Base-by-base conservation (phyloP, 805 yeast species). In the Saccharomycopsis sp. region DNA sequence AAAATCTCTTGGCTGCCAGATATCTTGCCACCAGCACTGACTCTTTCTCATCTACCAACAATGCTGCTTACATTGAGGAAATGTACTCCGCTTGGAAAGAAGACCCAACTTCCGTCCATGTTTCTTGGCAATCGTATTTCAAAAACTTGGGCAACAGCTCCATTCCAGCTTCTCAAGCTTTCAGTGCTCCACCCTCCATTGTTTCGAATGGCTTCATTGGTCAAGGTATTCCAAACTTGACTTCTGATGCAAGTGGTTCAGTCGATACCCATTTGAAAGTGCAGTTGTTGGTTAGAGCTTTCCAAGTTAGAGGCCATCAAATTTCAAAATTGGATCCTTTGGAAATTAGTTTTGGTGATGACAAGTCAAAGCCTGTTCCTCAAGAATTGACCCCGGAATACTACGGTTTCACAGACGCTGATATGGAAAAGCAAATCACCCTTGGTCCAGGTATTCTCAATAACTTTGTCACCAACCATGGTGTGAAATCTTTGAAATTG, bases 371-470 rank as follows among this genome's bases (percentile, higher is more conserved):
- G 39, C 66, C 70, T 13, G 49, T 71, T 34, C 96, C 98, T 49
- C 77, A 71, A 57, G 98, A 92, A 66, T 71, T 92, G 59, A 85
- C 95, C 36, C 68, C 87, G 47, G 96, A 87, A 50, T 83, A 84
- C 66, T 92, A 92, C 60, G 94, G 92, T 25, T 89, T 89, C 70
- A 70, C 88, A 35, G 89, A 84, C 45, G 75, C 78, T 39, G 98
- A 92, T 61, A 64, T 92, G 54, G 76, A 80, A 54, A 80, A 73
- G 58, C 80, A 77, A 57, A 82, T 89, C 65, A 80, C 87, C 43
- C 72, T 92, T 51, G 99, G 99, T 43, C 97, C 98, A 31, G 99
- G 99, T 63, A 89, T 92, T 53, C 67, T 92, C 58, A 96, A 96
- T 40, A 75, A 95, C 61, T 92, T 87, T 58, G 85, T 86, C 42